Percentiles rank a stretch among this genome's conserved stretches.
These are phyloP conservation scores for Lasiodiplodia citricola DNA, from an alignment of 2,329 filamentous ascomycete genomes.

Conservation along the genomic window DNA sequence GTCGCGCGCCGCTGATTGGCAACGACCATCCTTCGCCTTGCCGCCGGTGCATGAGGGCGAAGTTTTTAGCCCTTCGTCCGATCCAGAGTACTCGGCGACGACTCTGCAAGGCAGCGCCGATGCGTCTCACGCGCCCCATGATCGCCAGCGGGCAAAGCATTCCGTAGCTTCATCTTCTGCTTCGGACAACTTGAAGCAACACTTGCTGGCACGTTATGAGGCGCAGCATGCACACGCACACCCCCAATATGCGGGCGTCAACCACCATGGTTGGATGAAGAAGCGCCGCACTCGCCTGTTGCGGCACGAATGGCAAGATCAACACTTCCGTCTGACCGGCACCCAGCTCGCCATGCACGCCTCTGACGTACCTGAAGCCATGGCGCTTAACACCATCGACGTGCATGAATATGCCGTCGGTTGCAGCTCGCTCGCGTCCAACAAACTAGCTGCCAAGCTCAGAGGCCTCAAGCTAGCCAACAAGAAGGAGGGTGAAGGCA, in stretches of 20 bases:
- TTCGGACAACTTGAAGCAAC: constrained; percentile 24
- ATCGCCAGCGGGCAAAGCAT: constrained; percentile 5
- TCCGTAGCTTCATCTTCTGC: constrained; percentile 12
- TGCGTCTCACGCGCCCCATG: constrained; percentile 24
- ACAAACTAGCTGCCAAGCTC: constrained; percentile 86
- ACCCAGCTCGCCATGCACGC: constrained; percentile 70
- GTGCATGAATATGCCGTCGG: constrained; percentile 89
- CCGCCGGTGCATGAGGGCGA: constrained; percentile 72
- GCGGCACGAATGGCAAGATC: constrained; percentile 91
- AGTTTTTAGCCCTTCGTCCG: constrained; percentile 48
- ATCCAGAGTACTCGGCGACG: constrained; percentile 28
- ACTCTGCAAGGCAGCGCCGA: constrained; percentile 31
- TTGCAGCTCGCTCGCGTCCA: constrained; percentile 77
- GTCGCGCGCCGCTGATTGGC: constrained; percentile 51
- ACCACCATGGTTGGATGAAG: constrained; percentile 88
- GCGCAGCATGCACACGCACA: constrained; percentile 38
- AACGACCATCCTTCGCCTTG: constrained; percentile 73
- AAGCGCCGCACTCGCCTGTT: constrained; percentile 90
- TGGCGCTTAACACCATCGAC: constrained; percentile 79
- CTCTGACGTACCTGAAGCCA: constrained; percentile 58
- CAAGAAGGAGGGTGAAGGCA: constrained; percentile 60
- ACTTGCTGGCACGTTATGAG: constrained; percentile 23
- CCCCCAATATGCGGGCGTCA: constrained; percentile 55
- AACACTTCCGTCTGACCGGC: constrained; percentile 81
- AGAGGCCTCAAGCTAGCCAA: constrained; percentile 71